These are phyloP conservation scores for Raphanus hybrid DNA, from an alignment of 441 rosid species.

Conservation along the genomic window DNA sequence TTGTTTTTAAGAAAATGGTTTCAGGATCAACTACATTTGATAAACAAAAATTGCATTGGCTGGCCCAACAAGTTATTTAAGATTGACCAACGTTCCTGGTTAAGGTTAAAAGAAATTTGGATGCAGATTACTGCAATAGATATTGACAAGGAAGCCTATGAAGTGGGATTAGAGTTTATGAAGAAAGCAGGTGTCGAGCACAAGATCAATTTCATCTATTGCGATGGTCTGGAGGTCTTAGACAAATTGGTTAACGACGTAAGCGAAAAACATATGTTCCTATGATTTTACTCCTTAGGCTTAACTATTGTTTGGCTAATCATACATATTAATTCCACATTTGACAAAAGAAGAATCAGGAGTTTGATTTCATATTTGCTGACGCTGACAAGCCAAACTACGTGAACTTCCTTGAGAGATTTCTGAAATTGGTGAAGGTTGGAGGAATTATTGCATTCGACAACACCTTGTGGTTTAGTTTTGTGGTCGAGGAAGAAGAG, in stretches of 20 bases:
- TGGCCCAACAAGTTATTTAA: background rate
- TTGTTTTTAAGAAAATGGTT: background rate
- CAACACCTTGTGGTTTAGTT: conserved; percentile 56
- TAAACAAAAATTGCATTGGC: background rate
- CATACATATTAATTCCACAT: conserved; percentile 1
- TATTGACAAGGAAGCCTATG: conserved; percentile 42
- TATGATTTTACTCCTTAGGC: background rate
- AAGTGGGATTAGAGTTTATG: conserved; percentile 46
- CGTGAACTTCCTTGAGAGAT: conserved; percentile 46
- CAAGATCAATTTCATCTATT: conserved; percentile 45
- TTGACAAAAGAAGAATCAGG: conserved; percentile 5
- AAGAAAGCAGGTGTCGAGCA: conserved; percentile 48
- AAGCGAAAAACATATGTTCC: conserved; percentile 8
- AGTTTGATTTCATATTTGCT: conserved; percentile 56
- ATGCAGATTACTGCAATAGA: conserved; percentile 58
- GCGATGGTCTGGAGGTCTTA: conserved; percentile 40
- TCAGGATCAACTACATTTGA: conserved; percentile 2
- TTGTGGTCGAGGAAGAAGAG: conserved; percentile 39
- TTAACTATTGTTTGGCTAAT: conserved; percentile 9
- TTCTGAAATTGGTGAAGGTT: conserved; percentile 51
- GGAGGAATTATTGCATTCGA: conserved; percentile 60
- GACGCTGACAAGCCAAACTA: conserved; percentile 53
- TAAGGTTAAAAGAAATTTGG: conserved; percentile 5
- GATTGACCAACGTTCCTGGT: background rate
- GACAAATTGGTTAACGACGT: conserved; percentile 34